Evolutionary conservation across 78 protist genomes (phyloP).

Genomic region (Paratrimastix pyriformis): DNA sequence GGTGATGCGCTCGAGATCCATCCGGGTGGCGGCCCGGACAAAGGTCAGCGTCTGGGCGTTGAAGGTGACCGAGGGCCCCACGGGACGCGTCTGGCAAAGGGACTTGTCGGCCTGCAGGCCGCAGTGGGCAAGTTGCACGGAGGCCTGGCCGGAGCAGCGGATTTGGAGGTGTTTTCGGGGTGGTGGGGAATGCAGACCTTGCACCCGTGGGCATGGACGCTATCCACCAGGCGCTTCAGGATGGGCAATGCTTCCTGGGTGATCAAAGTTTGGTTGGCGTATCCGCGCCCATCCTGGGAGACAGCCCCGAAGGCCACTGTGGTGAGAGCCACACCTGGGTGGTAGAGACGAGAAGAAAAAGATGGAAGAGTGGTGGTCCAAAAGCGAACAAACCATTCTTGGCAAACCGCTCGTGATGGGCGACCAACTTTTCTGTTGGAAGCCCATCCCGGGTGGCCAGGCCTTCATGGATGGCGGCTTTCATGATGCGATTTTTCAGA

Average conservation of each 20-base stretch:
- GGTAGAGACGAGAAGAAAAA: not conserved
- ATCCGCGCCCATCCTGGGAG: constrained; percentile 1
- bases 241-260: too few relatives aligned
- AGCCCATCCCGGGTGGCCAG: not conserved
- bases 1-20: constrained; percentile 20
- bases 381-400: not conserved
- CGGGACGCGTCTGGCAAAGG: not conserved
- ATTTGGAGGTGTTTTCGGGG: too few relatives aligned
- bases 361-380: not conserved
- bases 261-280: not conserved
- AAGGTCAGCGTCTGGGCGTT: not conserved
- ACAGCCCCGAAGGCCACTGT: not conserved
- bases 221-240: too few relatives aligned
- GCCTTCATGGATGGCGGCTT: not conserved
- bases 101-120: not conserved
- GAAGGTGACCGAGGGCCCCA: not conserved
- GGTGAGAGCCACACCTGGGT: not conserved
- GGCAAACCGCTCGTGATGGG: not conserved
- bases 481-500: not conserved
- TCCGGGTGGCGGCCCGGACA: constrained; percentile 33
- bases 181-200: too few relatives aligned
- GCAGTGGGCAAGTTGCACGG: not conserved
- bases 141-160: not conserved
- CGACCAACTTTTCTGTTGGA: not conserved
- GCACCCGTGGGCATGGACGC: too few relatives aligned